Evolutionary conservation across 768 basidiomycete genomes (phyloP), one percentile per base, ranked within the genome.

Genomic region (Collybia sordida): DNA sequence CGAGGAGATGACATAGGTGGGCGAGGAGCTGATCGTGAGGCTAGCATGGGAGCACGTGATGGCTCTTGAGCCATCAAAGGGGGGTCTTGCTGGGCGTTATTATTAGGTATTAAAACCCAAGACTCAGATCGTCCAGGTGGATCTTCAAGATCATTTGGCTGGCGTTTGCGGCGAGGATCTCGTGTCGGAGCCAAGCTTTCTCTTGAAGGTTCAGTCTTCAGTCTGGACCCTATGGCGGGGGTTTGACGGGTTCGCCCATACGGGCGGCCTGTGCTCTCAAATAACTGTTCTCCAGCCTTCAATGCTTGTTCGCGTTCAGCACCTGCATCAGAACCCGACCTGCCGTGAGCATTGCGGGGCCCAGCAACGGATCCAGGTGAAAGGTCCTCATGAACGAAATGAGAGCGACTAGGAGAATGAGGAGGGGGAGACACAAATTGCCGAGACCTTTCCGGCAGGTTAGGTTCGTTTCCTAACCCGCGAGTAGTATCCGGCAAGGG

Each of bases 301-400:
- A 72, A 57, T 14, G 65, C 59, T 37, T 66, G 64, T 50, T 83
- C 81, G 23, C 77, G 70, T 38, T 83, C 79, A 34, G 68, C 68
- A 28, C 70, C 75, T 18, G 77, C 74, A 64, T 83, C 82, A 2
- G 82, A 82, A 22, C 73, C 74, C 12, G 78, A 68, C 51, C 77
- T 72, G 39, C 62, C 58, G 56, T 80, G 80, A 15, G 59, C 57
- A 44, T 59, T 49, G 21, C 64, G 55, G 34, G 75, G 64, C 12
- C 68, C 64, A 1, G 64, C 54, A 5, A 73, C 53, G 11, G 31
- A 31, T 14, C 31, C 31, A 11, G 31, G 31, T 48, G 60, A 60
- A n/a, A 65, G 64, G 17, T 79, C 76, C 19, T 78, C 75, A 31
- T 61, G 51, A 12, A 61, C 51, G 46, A 76, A 76, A 22, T 65